Percentiles rank a stretch among this genome's conserved stretches.
Evolutionary conservation across 768 basidiomycete species (phyloP).

Genomic region (Mycena sanguinolenta): DNA sequence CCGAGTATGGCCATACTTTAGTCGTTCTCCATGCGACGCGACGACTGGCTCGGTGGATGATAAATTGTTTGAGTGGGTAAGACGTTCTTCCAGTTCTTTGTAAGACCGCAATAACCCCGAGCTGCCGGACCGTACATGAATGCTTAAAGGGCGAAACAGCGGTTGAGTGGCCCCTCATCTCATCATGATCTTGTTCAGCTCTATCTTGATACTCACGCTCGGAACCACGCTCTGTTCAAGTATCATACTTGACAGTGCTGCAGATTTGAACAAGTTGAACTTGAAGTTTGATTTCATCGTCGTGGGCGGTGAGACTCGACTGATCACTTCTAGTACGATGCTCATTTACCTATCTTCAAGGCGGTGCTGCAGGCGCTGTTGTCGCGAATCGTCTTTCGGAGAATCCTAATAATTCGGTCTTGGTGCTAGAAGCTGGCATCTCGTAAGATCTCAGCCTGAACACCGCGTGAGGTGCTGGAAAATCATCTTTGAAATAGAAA

Average conservation of each 20-base stretch:
- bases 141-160: neutral
- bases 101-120: too few relatives aligned
- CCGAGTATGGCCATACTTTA: too few relatives aligned
- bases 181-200: neutral
- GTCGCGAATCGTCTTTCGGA: conserved; percentile 44
- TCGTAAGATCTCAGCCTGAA: conserved; percentile 29
- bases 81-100: too few relatives aligned
- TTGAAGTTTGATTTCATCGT: conserved; percentile 22
- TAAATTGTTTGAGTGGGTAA: too few relatives aligned
- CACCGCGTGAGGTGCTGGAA: too few relatives aligned
- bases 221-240: neutral
- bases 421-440: conserved; percentile 45
- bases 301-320: neutral
- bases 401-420: conserved; percentile 36
- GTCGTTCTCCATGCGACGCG: too few relatives aligned
- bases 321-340: too few relatives aligned
- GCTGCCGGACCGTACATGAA: too few relatives aligned
- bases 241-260: conserved; percentile 4
- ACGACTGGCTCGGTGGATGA: too few relatives aligned
- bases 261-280: conserved; percentile 14
- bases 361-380: conserved; percentile 45
- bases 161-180: neutral
- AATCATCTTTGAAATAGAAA: conserved; percentile 22
- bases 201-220: neutral
- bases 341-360: conserved; percentile 10